Conservation (phyloP, 768 basidiomycete species). For the Mycena rebaudengoi region DNA sequence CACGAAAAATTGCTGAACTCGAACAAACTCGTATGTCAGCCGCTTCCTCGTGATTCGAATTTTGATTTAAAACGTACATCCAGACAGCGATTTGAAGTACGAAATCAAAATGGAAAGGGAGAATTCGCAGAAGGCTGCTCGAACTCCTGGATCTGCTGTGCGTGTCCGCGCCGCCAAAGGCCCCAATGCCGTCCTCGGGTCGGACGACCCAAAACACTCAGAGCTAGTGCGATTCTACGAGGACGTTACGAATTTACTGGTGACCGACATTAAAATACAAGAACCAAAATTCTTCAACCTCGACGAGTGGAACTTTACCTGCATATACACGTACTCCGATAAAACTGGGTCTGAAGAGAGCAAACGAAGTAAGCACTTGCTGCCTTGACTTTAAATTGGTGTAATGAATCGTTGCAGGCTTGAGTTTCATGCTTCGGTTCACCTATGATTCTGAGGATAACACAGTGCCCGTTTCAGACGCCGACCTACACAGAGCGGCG, state of each 20-base stretch:
- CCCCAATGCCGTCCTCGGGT: slow-evolving; percentile 42
- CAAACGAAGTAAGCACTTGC: slow-evolving; percentile 48
- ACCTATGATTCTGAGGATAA: slow-evolving; percentile 49
- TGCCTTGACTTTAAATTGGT: neutral
- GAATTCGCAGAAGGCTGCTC: slow-evolving; percentile 52
- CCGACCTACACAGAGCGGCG: slow-evolving; percentile 55
- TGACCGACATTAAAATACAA: slow-evolving; percentile 64
- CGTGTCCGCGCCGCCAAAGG: slow-evolving; percentile 44
- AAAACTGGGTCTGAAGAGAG: slow-evolving; percentile 36
- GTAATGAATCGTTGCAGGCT: slow-evolving; percentile 47
- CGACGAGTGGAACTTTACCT: slow-evolving; percentile 71
- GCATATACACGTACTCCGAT: slow-evolving; percentile 68
- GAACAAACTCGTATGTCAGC: slow-evolving; percentile 56
- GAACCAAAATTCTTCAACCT: slow-evolving; percentile 46
- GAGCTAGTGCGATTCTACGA: slow-evolving; percentile 82
- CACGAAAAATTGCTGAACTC: slow-evolving; percentile 55
- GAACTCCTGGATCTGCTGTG: slow-evolving; percentile 47
- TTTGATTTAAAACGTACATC: neutral
- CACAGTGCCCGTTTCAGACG: slow-evolving; percentile 37
- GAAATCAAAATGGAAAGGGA: slow-evolving; percentile 75
- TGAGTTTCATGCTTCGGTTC: slow-evolving; percentile 67
- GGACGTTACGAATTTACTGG: slow-evolving; percentile 82
- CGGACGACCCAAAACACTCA: slow-evolving; percentile 65
- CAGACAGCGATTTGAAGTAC: slow-evolving; percentile 59
- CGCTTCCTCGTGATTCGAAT: slow-evolving; percentile 5